Evolutionary conservation across 2,329 filamentous ascomycete genomes (phyloP).

Genomic region (Hypoxylon sp.): DNA sequence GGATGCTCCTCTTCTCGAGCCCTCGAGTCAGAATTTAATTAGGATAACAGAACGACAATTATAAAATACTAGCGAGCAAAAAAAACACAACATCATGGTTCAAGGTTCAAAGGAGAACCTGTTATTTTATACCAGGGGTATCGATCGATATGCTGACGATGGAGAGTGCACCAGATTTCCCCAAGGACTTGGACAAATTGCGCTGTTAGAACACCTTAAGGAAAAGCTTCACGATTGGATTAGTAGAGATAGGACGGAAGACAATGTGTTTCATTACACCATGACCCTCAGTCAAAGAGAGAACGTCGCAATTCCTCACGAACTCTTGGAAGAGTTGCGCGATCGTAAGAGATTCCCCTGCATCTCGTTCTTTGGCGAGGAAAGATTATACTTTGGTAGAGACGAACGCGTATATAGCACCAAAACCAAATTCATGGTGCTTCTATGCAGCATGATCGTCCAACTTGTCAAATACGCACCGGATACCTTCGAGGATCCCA

Average conservation of each 20-base stretch:
- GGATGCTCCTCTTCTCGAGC: not conserved
- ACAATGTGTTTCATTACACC: not conserved
- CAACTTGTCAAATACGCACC: constrained; percentile 5
- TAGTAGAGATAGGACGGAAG: too few species aligned
- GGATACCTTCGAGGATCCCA: constrained; percentile 1
- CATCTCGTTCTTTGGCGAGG: constrained; percentile 11
- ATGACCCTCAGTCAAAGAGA: not conserved
- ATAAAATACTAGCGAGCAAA: not conserved
- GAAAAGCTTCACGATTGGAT: not conserved
- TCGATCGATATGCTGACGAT: not conserved
- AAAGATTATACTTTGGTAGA: not conserved
- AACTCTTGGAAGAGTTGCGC: constrained; percentile 5
- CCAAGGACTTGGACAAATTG: not conserved
- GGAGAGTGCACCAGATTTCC: not conserved
- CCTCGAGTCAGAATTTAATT: not conserved
- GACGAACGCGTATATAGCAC: not conserved
- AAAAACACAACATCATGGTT: not conserved
- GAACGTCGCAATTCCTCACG: not conserved
- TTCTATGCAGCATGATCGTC: constrained; percentile 9
- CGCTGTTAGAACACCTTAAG: not conserved
- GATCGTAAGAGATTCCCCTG: not conserved
- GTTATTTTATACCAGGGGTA: not conserved
- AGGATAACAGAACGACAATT: not conserved
- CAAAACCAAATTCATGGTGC: not conserved
- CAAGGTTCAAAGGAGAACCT: not conserved